Percentiles rank a stretch among this genome's conserved stretches.
Evolutionary conservation across 2,329 filamentous ascomycete species (phyloP).

Genomic region (Plenodomus tracheiphilus): DNA sequence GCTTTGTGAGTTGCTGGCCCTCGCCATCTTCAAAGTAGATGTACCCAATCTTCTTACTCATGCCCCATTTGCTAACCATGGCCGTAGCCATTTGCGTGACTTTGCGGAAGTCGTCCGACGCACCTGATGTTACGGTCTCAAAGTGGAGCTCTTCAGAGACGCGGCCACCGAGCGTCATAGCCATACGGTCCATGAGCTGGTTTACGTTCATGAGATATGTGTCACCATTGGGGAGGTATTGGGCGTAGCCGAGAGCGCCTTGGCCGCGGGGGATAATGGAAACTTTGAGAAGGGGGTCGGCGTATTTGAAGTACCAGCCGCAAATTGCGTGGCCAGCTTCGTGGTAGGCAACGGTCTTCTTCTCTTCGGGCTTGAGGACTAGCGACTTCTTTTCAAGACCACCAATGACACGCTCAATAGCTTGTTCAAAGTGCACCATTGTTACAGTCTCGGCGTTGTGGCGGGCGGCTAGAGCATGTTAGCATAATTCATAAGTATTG

Average conservation of each 20-base stretch:
- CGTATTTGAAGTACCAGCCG: slow-evolving; percentile 95
- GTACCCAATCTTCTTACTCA: slow-evolving; percentile 92
- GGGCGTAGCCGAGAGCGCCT: slow-evolving; percentile 91
- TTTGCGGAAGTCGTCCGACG: slow-evolving; percentile 97
- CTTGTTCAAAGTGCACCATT: slow-evolving; percentile 93
- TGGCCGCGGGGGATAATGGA: slow-evolving; percentile 97
- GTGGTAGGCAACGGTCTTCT: slow-evolving; percentile 95
- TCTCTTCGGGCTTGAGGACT: slow-evolving; percentile 90
- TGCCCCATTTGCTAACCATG: slow-evolving; percentile 99
- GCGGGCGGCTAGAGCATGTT: slow-evolving; percentile 71
- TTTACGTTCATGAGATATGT: slow-evolving; percentile 94
- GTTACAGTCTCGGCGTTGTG: slow-evolving; percentile 76
- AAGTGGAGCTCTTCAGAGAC: slow-evolving; percentile 97
- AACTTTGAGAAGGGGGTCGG: slow-evolving; percentile 96
- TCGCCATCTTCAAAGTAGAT: slow-evolving; percentile 86
- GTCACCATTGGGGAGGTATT: slow-evolving; percentile 90
- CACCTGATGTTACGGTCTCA: slow-evolving; percentile 91
- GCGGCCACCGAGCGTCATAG: slow-evolving; percentile 95
- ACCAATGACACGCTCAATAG: slow-evolving; percentile 95
- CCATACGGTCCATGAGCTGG: slow-evolving; percentile 99
- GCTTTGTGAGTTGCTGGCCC: slow-evolving; percentile 83
- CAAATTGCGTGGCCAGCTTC: slow-evolving; percentile 98
- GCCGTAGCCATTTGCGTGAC: slow-evolving; percentile 93
- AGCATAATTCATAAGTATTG: slow-evolving; percentile 33
- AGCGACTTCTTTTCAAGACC: slow-evolving; percentile 97